Conservation (phyloP, 805 yeast genomes). For the Candida verbasci region DNA sequence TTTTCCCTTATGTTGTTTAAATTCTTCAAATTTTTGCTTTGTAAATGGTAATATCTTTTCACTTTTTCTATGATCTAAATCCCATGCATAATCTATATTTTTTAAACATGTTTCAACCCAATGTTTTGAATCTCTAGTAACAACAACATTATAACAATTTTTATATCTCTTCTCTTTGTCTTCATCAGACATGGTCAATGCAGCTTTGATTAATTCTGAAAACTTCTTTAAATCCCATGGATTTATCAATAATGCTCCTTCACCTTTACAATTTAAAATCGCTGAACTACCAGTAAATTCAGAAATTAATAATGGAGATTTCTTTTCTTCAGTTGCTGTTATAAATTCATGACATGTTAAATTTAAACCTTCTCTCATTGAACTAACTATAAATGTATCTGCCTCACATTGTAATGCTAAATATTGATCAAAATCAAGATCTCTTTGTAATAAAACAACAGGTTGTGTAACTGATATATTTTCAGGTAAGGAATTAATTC, state of each 20-base stretch:
- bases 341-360: constrained; percentile 93
- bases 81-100: constrained; percentile 46
- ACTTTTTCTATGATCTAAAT: constrained; percentile 23
- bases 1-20: constrained; percentile 24
- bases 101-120: constrained; percentile 66
- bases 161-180: constrained; percentile 64
- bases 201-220: constrained; percentile 56
- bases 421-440: constrained; percentile 84
- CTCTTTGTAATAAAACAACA: constrained; percentile 83
- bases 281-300: constrained; percentile 95
- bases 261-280: constrained; percentile 47
- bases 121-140: constrained; percentile 61
- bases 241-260: constrained; percentile 74
- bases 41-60: constrained; percentile 28
- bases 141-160: constrained; percentile 52
- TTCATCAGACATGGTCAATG: constrained; percentile 59
- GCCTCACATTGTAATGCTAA: constrained; percentile 83
- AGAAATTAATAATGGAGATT: constrained; percentile 79
- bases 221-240: constrained; percentile 84
- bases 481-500: constrained; percentile 75
- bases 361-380: constrained; percentile 96
- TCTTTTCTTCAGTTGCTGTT: constrained; percentile 63
- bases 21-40: constrained; percentile 21
- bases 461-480: constrained; percentile 75
- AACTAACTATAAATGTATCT: constrained; percentile 79